Conservation (phyloP, 148 eudicot species). For the Salicornia ramosissima region DNA sequence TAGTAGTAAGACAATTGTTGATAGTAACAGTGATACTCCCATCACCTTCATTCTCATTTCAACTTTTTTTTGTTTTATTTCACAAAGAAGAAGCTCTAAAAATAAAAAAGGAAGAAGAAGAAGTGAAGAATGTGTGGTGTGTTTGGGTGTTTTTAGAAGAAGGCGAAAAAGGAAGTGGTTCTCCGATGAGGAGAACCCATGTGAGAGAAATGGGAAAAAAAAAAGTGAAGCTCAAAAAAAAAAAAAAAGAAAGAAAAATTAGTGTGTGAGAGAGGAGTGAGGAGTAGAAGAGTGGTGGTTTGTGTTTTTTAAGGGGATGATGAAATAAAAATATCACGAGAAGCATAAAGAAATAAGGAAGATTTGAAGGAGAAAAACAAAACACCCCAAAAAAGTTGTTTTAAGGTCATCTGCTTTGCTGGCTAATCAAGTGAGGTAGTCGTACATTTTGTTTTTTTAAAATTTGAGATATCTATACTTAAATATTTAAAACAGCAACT, state of each 20-base stretch:
- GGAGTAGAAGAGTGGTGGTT: neutral
- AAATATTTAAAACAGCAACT: too few relatives aligned
- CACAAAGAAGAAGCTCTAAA: too few relatives aligned
- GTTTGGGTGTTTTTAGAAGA: neutral
- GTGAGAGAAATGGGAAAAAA: neutral
- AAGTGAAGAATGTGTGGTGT: neutral
- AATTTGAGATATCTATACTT: too few relatives aligned
- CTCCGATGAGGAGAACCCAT: slow-evolving; percentile 21
- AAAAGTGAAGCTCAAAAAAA: neutral
- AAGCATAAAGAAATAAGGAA: neutral
- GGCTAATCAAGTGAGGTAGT: slow-evolving; percentile 6
- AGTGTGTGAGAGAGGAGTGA: neutral
- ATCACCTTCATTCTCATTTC: neutral
- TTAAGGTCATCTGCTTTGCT: slow-evolving; percentile 16
- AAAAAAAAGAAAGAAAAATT: neutral
- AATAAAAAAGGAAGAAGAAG: neutral
- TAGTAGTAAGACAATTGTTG: neutral
- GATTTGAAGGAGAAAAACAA: neutral
- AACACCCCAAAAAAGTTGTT: neutral
- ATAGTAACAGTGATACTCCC: neutral
- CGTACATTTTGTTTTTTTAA: neutral
- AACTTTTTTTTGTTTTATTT: neutral
- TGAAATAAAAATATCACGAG: slow-evolving; percentile 24
- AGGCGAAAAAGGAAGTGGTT: neutral
- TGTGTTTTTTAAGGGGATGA: neutral